Conservation (phyloP, 495 filamentous ascomycete genomes). For the Chaetomium tenue region DNA sequence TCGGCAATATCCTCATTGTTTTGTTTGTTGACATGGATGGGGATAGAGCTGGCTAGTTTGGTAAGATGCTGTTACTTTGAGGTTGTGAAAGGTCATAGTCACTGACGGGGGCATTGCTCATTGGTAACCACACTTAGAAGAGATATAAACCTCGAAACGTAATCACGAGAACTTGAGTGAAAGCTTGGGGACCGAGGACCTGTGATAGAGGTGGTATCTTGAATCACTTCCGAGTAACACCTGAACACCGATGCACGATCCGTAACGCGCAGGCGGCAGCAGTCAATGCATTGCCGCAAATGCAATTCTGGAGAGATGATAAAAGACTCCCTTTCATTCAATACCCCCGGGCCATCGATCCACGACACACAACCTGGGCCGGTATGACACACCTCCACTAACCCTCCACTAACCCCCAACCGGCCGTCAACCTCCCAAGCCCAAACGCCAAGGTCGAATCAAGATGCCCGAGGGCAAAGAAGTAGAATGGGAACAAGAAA, state of each 20-base stretch:
- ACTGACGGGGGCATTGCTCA: too few relatives aligned
- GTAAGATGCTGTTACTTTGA: not conserved
- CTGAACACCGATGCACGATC: conserved; percentile 17
- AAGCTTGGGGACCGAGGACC: not conserved
- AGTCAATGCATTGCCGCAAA: conserved; percentile 19
- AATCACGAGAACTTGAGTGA: not conserved
- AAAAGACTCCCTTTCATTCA: conserved; percentile 9
- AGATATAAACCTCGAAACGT: not conserved
- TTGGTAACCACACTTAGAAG: too few relatives aligned
- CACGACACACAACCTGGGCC: conserved; percentile 6
- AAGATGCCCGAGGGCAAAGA: conserved; percentile 18
- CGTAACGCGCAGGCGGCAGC: conserved; percentile 14
- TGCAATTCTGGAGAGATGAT: conserved; percentile 8
- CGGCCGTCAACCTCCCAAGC: not conserved
- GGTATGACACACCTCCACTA: not conserved
- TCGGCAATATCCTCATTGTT: not conserved
- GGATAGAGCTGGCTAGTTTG: not conserved
- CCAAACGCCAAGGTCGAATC: conserved; percentile 21
- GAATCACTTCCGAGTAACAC: conserved; percentile 16
- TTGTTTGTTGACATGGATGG: conserved; percentile 6
- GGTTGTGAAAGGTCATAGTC: too few relatives aligned
- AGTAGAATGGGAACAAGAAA: conserved; percentile 10
- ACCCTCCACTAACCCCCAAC: too few relatives aligned
- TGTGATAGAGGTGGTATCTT: conserved; percentile 9
- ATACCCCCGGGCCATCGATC: conserved; percentile 6